Base-by-base conservation (phyloP, 352 stramenopile genomes). In the Globisporangium irregulare region DNA sequence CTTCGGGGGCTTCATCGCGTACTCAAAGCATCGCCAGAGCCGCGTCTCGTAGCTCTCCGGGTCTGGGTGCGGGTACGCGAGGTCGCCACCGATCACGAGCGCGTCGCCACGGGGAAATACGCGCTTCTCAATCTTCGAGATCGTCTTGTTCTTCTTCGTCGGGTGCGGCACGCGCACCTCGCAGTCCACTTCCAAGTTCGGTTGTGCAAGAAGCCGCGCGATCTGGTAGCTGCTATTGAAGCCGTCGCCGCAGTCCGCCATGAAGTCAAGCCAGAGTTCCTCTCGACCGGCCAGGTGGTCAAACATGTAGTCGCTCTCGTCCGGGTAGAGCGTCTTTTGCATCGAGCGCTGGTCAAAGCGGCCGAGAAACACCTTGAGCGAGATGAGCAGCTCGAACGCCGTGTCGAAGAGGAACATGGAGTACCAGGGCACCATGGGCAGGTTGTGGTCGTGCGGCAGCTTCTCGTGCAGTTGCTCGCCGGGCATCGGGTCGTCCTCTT, bases 171-270 rank as follows among this genome's bases (percentile, higher is more conserved):
- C 38, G 18, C 73, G 73, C 59, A 72, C 68, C 61, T 80, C 71
- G 48, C 73, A 94, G 38, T 89, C 80, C 0, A 98, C 87, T 51
- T 90, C 80, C 12, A 98, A 72, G 56, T 91, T 67, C 2, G 92
- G 92, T 55, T 98, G 93, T 4, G 94, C 94, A 15, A 98, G 72
- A n/a, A 97, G 73, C 3, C 92, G 79, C 8, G 94, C 90, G 46
- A 98, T 90, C 73, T 98, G 92, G 69, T 98, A 98, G 54, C 87
- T 97, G 64, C 91, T 97, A 69, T 98, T 97, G 62, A 98, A 98
- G 3, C 94, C 94, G 62, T 98, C 94, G 4, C 94, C 94, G 36
- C 90, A 97, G 68, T 98, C 94, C 14, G 91, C 92, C 81, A 98
- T 97, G 50, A 97, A 98, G 67, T 98, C 94, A 29, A 98, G 84